Conservation (phyloP, 495 filamentous ascomycete genomes). For the Bathelium albidoporum region DNA sequence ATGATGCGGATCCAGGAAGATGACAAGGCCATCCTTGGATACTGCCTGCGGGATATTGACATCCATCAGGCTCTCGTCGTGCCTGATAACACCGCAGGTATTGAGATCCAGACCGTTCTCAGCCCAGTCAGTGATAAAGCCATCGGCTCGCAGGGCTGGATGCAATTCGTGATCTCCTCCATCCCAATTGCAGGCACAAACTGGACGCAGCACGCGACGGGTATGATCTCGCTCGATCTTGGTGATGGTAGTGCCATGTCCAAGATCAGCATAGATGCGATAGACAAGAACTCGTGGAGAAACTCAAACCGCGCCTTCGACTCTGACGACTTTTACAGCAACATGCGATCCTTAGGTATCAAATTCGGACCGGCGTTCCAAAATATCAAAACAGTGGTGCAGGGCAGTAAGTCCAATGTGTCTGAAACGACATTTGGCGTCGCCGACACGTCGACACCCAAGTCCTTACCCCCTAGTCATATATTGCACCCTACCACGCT, state of each 20-base stretch:
- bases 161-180: background rate
- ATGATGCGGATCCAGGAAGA: no score
- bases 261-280: background rate
- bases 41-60: background rate
- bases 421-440: background rate
- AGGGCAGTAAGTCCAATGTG: background rate
- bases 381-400: background rate
- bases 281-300: background rate
- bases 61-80: background rate
- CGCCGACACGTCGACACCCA: background rate
- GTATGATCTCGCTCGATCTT: background rate
- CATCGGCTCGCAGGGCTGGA: background rate
- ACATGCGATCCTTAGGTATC: background rate
- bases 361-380: background rate
- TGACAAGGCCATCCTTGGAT: no score
- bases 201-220: slow-evolving; percentile 4
- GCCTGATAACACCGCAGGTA: background rate
- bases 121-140: background rate
- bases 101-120: slow-evolving; percentile 5
- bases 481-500: slow-evolving; percentile 1
- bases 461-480: background rate
- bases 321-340: background rate
- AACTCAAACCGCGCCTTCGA: background rate
- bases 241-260: background rate
- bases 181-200: background rate